Evolutionary conservation across 345 rosid species (phyloP).

Genomic region (Ceriops decandra): DNA sequence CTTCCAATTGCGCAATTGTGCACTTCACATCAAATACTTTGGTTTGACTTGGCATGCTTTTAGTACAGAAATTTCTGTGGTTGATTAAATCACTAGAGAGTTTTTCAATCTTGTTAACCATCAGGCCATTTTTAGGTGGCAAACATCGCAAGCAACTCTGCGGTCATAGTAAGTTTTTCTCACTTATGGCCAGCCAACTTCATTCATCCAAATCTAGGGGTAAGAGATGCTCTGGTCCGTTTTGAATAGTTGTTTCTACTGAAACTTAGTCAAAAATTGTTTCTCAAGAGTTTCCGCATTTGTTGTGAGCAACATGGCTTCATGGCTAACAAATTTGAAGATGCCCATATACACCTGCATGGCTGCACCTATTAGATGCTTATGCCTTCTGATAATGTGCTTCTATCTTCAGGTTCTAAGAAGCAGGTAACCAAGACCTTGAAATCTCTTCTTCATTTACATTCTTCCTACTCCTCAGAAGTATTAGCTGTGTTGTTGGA

Average conservation of each 20-base stretch:
- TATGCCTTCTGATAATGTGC: conserved; percentile 13
- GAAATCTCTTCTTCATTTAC: conserved; percentile 54
- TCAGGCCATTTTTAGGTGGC: conserved; percentile 20
- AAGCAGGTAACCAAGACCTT: conserved; percentile 45
- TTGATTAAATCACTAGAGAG: background rate
- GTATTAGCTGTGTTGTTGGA: conserved; percentile 62
- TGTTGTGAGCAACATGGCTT: background rate
- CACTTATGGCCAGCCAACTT: conserved; percentile 31
- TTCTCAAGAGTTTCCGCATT: background rate
- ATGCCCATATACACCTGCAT: background rate
- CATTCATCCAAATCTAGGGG: conserved; percentile 39
- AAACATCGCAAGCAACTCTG: conserved; percentile 25
- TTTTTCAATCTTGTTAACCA: conserved; percentile 2
- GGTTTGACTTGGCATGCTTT: background rate
- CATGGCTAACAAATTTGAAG: background rate
- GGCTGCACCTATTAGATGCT: conserved; percentile 9
- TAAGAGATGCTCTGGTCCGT: conserved; percentile 4
- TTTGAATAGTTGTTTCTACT: background rate
- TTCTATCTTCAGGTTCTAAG: conserved; percentile 54
- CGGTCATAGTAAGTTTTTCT: conserved; percentile 37
- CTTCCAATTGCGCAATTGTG: background rate
- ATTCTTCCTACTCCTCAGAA: conserved; percentile 67
- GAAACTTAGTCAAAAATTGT: background rate
- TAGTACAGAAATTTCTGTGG: background rate
- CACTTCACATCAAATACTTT: background rate